Base-by-base conservation (phyloP, 306 rosid species). In the Astragalus membranaceus region DNA sequence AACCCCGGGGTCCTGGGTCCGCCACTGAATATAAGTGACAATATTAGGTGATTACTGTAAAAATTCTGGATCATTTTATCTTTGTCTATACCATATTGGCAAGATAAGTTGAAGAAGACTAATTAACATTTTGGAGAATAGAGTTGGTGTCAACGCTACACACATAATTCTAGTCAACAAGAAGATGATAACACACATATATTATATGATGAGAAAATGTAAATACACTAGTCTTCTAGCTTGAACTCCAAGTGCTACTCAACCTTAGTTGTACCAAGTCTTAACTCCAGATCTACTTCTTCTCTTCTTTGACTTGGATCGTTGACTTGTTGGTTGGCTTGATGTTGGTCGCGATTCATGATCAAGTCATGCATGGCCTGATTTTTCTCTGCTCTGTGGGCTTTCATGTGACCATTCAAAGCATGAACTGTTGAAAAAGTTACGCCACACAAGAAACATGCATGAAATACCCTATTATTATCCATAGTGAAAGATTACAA, bases 361-460 rank as follows among this genome's bases (percentile, higher is more conserved):
- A 37, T 39, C 48, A 10, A 9, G 42, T 61, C 35, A 3, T 17
- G 42, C 35, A 39, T 39, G 5, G 23, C 33, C 16, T 61, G 39
- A 5, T 61, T 61, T 7, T 61, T 61, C 50, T 61, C 67, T 37
- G 10, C 33, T 61, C 49, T 61, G 2, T 61, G 67, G 15, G 17
- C 49, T 16, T 6, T 61, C 67, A 61, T 61, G 67, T 60, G 66
- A 60, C 66, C 47, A 36, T 37, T 60, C 66, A 60, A 36, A 30
- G 66, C 66, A 14, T 60, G 15, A 36, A 13, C n/a, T 15, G 8
- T 60, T 60, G 48, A 36, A 60, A 60, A 60, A 14, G 10, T 15
- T 59, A 8, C 3, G 47, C 47, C 47, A 35, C 66, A 60, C 15
- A 15, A 36, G 30, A 15, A 1, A 60, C 48, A 60, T 15, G 1